Evolutionary conservation across 768 basidiomycete species (phyloP).

Genomic region (Boletus reticuloceps): DNA sequence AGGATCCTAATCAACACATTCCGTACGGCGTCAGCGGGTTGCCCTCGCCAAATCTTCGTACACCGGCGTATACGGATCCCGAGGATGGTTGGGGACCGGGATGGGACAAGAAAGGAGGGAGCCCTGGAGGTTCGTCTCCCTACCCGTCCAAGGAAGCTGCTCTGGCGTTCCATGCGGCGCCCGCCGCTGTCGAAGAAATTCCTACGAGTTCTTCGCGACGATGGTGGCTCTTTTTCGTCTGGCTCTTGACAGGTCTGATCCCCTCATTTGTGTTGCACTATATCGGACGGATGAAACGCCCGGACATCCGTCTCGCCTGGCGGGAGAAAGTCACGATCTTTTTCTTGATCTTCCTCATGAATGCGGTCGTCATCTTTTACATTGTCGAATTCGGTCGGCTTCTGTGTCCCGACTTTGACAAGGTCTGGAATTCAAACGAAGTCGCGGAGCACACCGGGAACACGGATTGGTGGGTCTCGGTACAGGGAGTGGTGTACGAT

Average conservation of each 20-base stretch:
- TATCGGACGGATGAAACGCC: conserved; percentile 89
- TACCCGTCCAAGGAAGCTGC: conserved; percentile 48
- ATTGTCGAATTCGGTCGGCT: conserved; percentile 84
- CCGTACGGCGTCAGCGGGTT: conserved; percentile 55
- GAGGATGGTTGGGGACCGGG: conserved; percentile 60
- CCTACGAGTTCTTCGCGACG: conserved; percentile 69
- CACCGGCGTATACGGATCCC: conserved; percentile 40
- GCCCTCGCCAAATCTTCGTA: conserved; percentile 42
- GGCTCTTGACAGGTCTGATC: conserved; percentile 74
- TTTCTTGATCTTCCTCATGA: conserved; percentile 76
- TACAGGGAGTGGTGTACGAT: conserved; percentile 85
- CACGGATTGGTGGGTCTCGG: conserved; percentile 80
- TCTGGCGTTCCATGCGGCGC: conserved; percentile 62
- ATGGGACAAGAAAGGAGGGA: conserved; percentile 55
- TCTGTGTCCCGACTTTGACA: conserved; percentile 83
- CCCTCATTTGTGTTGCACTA: conserved; percentile 65
- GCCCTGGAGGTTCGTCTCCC: conserved; percentile 28
- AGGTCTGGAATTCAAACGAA: conserved; percentile 76
- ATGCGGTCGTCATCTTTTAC: conserved; percentile 80
- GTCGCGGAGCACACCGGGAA: conserved; percentile 67
- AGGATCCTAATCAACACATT: conserved; percentile 42
- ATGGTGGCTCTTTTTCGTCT: conserved; percentile 82
- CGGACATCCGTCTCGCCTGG: conserved; percentile 91
- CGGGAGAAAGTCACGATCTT: conserved; percentile 90
- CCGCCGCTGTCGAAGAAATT: conserved; percentile 77